Evolutionary conservation across 805 yeast genomes (phyloP).

Genomic region (Ogataea trehaloabstinens): DNA sequence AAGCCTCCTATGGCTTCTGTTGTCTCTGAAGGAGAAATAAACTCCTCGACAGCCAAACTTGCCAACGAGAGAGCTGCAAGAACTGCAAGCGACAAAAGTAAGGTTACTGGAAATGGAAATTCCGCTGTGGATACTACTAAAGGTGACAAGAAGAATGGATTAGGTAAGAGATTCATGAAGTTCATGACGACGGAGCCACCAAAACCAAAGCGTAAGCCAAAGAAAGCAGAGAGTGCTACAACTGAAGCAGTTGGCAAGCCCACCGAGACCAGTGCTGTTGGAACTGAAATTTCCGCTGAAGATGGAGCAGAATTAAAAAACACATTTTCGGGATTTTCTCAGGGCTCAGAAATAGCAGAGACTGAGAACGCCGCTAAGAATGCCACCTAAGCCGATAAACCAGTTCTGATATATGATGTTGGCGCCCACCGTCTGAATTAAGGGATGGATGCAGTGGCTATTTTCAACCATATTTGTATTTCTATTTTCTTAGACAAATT

Average conservation of each 20-base stretch:
- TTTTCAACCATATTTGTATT: background rate
- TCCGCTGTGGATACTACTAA: conserved; percentile 2
- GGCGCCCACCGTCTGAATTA: no score
- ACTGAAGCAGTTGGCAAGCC: background rate
- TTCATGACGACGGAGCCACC: conserved; percentile 23
- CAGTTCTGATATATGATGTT: no score
- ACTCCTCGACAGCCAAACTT: conserved; percentile 9
- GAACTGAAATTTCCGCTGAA: background rate
- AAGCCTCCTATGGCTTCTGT: conserved; percentile 35
- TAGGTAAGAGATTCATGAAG: conserved; percentile 22
- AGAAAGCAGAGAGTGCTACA: conserved; percentile 9
- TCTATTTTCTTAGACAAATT: no score
- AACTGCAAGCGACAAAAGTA: conserved; percentile 10
- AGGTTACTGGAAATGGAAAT: conserved; percentile 4
- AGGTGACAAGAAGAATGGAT: conserved; percentile 14
- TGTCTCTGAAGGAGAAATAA: conserved; percentile 21
- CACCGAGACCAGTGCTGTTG: background rate
- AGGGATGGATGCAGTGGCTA: no score
- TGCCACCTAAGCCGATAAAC: no score
- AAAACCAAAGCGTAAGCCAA: conserved; percentile 15
- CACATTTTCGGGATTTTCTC: conserved; percentile 45
- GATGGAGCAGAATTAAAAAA: conserved; percentile 18
- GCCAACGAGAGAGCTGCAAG: conserved; percentile 6
- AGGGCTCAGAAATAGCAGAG: conserved; percentile 37
- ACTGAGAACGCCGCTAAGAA: background rate